Conservation (phyloP, 495 filamentous ascomycete genomes). For the Daldinia childiae region DNA sequence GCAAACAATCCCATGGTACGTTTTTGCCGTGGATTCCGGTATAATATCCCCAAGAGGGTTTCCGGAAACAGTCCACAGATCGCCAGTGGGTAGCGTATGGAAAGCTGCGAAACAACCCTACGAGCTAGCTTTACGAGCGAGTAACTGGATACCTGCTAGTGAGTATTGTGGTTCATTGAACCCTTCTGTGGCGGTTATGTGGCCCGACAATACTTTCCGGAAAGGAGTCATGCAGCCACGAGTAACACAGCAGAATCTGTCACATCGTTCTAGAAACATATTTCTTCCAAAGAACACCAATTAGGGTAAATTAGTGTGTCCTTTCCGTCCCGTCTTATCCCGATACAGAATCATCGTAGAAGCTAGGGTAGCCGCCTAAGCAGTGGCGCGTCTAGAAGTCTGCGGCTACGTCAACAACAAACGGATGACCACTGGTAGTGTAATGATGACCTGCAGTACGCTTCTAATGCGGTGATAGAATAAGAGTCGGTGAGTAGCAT, state of each 20-base stretch:
- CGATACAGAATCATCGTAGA: neutral
- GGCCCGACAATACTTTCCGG: neutral
- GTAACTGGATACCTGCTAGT: slow-evolving; percentile 3
- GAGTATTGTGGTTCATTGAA: neutral
- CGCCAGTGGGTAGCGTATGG: slow-evolving; percentile 23
- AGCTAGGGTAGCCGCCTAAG: neutral
- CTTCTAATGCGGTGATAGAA: neutral
- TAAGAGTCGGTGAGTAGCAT: slow-evolving; percentile 3
- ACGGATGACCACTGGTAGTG: slow-evolving; percentile 6
- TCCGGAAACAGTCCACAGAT: slow-evolving; percentile 13
- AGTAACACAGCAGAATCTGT: slow-evolving; percentile 18
- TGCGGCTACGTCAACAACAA: neutral
- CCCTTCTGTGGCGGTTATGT: slow-evolving; percentile 5
- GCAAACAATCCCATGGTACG: neutral
- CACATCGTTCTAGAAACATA: neutral
- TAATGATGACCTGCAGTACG: neutral
- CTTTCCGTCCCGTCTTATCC: neutral
- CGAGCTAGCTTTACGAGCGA: neutral
- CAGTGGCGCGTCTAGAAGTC: neutral
- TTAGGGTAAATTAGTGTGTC: slow-evolving; percentile 1
- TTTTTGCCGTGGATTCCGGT: neutral
- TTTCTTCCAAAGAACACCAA: neutral
- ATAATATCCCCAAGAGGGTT: neutral
- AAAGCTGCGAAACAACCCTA: slow-evolving; percentile 28
- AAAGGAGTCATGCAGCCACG: slow-evolving; percentile 13